A percentile compares a stretch with the other conserved stretches of the same genome.
Conservation (phyloP, 805 yeast species). For the Ogataea ramenticola region DNA sequence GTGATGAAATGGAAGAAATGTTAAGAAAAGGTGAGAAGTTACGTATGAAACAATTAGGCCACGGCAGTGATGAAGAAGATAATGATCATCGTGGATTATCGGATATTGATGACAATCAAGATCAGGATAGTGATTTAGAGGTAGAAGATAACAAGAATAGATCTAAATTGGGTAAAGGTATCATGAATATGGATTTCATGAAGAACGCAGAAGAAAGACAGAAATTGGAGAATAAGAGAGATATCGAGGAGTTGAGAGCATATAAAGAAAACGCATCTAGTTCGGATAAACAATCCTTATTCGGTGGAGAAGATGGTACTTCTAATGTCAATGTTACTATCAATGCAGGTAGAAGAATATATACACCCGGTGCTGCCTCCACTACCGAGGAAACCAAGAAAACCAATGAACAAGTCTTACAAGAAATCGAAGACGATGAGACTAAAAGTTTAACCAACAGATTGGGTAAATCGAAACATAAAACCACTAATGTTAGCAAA, state of each 20-base stretch:
- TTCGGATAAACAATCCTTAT: slow-evolving; percentile 28
- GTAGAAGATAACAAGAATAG: slow-evolving; percentile 27
- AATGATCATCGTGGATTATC: slow-evolving; percentile 37
- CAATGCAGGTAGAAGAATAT: slow-evolving; percentile 76
- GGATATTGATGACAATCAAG: slow-evolving; percentile 43
- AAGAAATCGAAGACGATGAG: slow-evolving; percentile 46
- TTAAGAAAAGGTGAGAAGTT: slow-evolving; percentile 77
- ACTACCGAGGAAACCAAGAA: slow-evolving; percentile 30
- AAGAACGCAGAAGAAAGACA: slow-evolving; percentile 74
- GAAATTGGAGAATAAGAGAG: slow-evolving; percentile 48
- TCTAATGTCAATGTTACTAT: slow-evolving; percentile 40
- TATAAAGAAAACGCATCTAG: slow-evolving; percentile 38
- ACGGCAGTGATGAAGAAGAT: slow-evolving; percentile 39
- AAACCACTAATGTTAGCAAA: slow-evolving; percentile 3
- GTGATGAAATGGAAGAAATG: slow-evolving; percentile 94
- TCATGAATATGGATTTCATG: slow-evolving; percentile 94
- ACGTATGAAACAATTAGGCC: slow-evolving; percentile 64
- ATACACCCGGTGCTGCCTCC: slow-evolving; percentile 56
- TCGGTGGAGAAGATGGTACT: slow-evolving; percentile 26
- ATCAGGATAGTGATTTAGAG: slow-evolving; percentile 32
- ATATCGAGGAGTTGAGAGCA: slow-evolving; percentile 42
- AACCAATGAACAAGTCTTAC: slow-evolving; percentile 27
- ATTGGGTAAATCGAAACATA: slow-evolving; percentile 16
- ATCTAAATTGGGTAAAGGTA: slow-evolving; percentile 71
- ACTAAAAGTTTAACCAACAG: slow-evolving; percentile 37